Evolutionary conservation across 768 basidiomycete species (phyloP), one percentile per base, ranked within the genome.

Genomic region (Pleurotus tuoliensis): DNA sequence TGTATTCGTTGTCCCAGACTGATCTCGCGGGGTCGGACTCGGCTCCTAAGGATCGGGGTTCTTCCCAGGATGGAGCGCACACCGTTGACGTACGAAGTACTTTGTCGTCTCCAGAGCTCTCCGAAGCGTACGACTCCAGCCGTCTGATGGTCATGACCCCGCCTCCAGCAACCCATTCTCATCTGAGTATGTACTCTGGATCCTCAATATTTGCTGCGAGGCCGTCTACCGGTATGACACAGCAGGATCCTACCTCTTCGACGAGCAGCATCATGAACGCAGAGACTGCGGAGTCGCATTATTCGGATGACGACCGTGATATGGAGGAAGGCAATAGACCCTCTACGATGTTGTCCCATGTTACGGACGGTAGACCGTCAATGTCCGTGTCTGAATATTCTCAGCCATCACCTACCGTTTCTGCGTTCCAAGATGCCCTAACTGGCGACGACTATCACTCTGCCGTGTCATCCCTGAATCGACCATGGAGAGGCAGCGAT

Each of bases 341-440:
- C 27, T 86, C 85, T 1, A 68, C 83, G 58, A 75, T 81, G 16
- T 60, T 82, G 46, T 85, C 85, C 20, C 67, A 80, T 3, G 64
- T 68, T 25, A 61, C 66, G 61, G 77, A 69, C 15, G 77, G 74
- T 60, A 76, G 85, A 40, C 80, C 74, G 3, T 87, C 88, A 16
- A 60, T 84, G 25, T 88, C 87, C 12, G 80, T 84, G 25, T 88
- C 87, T 11, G 81, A 84, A 54, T 86, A 87, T 66, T 85, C 87
- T 8, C 82, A 84, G 60, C 76, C 81, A 4, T 91, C 89, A 8
- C 90, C 89, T 1, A 88, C 88, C 3, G 83, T 78, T 5, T 90
- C 89, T n/a, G 87, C 86, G n/a, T 92, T 92, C 71, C 81, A 82
- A 24, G 87, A 89, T 61, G 81, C 77, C 13, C 66, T 81, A 41